Conservation (phyloP, 257 asterid genomes). For the Rehmannia glutinosa region DNA sequence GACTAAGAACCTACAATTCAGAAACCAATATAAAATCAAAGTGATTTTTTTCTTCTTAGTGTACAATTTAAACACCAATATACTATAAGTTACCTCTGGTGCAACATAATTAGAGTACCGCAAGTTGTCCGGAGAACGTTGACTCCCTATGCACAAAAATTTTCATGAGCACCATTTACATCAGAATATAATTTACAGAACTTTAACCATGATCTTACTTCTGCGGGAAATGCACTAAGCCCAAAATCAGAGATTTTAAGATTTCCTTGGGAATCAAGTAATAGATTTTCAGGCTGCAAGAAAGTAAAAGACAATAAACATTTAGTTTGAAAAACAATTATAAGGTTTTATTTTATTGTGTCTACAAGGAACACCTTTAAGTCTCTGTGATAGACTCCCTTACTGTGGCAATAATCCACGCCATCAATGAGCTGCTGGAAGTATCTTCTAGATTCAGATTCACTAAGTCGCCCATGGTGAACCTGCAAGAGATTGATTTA, state of each 20-base stretch:
- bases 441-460: conserved; percentile 90
- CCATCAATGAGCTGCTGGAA: conserved; percentile 98
- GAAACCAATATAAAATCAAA: conserved; percentile 17
- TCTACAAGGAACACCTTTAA: conserved; percentile 56
- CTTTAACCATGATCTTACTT: conserved; percentile 40
- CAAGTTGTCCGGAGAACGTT: conserved; percentile 89
- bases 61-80: conserved; percentile 5
- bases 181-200: not conserved
- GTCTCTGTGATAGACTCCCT: conserved; percentile 96
- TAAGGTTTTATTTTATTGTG: not conserved
- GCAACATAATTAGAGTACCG: conserved; percentile 99
- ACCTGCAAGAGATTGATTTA: conserved; percentile 45
- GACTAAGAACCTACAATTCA: conserved; percentile 77
- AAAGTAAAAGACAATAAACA: conserved; percentile 20
- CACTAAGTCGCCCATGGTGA: conserved; percentile 92
- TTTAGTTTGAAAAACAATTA: conserved; percentile 8
- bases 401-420: conserved; percentile 92
- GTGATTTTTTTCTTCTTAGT: not conserved
- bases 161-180: conserved; percentile 26
- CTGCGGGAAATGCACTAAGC: conserved; percentile 88
- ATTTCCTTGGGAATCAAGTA: conserved; percentile 93
- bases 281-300: conserved; percentile 93
- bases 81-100: conserved; percentile 69
- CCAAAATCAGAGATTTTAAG: conserved; percentile 96
- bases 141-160: conserved; percentile 57